Percentiles rank a stretch among this genome's conserved stretches.
These are phyloP conservation scores for Amorphotheca resinae DNA, from an alignment of 495 filamentous ascomycete species.

Conservation along the genomic window DNA sequence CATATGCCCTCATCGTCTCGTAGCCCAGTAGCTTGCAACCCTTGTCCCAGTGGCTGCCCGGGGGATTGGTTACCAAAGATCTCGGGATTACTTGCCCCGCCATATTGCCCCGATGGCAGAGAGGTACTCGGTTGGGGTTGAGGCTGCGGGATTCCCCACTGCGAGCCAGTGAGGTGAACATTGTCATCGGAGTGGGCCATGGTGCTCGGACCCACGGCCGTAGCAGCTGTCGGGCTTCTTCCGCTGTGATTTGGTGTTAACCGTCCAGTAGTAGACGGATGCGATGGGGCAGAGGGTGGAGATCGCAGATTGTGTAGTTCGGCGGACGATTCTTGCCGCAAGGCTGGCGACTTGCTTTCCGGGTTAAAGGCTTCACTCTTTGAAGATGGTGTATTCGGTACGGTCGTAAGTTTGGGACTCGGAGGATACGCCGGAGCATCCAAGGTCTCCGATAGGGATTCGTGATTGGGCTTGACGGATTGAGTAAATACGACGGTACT, in stretches of 20 bases:
- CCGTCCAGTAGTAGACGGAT: conserved; percentile 17
- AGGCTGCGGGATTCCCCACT: conserved; percentile 26
- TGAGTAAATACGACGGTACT: not conserved
- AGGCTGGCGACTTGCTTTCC: conserved; percentile 7
- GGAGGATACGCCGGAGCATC: conserved; percentile 14
- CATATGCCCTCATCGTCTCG: conserved; percentile 14
- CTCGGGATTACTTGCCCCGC: not conserved
- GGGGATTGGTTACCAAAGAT: not conserved
- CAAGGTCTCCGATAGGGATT: conserved; percentile 3
- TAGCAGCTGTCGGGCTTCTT: conserved; percentile 35
- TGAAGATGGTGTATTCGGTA: conserved; percentile 14
- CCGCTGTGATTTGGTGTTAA: conserved; percentile 37
- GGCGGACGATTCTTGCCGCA: conserved; percentile 10
- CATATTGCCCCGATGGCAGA: not conserved
- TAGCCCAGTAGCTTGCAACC: not conserved
- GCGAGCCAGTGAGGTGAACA: conserved; percentile 35
- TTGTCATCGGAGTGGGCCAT: conserved; percentile 30
- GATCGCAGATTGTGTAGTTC: conserved; percentile 9
- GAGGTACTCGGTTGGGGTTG: not conserved
- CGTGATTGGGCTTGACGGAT: conserved; percentile 6
- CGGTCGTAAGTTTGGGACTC: conserved; percentile 16
- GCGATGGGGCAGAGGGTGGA: conserved; percentile 2
- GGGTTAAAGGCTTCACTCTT: conserved; percentile 3
- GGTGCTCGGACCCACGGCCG: conserved; percentile 26
- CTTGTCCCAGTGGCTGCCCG: not conserved